Base-by-base conservation (phyloP, 1,139 yeast genomes). In the Blastobotrys malaysiensis region DNA sequence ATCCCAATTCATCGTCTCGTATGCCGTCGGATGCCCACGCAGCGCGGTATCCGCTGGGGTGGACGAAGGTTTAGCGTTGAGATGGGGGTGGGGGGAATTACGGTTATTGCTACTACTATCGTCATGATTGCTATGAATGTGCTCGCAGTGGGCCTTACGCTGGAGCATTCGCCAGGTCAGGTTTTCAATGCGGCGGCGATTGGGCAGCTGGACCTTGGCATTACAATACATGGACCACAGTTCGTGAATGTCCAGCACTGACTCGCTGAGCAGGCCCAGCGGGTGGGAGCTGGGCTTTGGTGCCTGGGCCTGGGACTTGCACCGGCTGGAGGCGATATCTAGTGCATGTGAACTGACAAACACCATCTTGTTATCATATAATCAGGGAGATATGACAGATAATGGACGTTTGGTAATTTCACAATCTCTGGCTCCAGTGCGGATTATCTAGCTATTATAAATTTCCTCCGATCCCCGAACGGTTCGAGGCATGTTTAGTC, bases 141-240 rank as follows among this genome's bases (percentile, higher is more conserved):
- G 27, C 49, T n/a, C 18, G 22, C 45, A 45, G 11, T 50, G 51
- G 26, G 16, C 45, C 46, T 52, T 43, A 7, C 43, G 39, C 24
- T 52, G 54, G 90, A 88, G 85, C 82, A 89, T 79, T 59, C 96
- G 72, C 96, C 96, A 88, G 11, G 95, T 84, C 52, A 88, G 71
- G 67, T 88, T 88, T 66, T 86, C 89, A 83, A 88, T 84, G 49
- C 96, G 74, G 46, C 81, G 78, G 56, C 81, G 79, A 68, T 86
- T 83, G 0, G 96, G 95, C 50, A 88, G 73, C n/a, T 85, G 78
- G n/a, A 86, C 83, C 60, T 80, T 82, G 16, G 95, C 95, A 63
- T 80, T 80, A 52, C 86, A 77, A 69, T 88, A 88, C 83, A 88
- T 80, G 65, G 82, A 83, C 96, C 96, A 88, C 24, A 88, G 11